A percentile compares a stretch with the other conserved stretches of the same genome.
These are phyloP conservation scores for Panellus pusillus DNA, from an alignment of 768 basidiomycete species.

Conservation along the genomic window DNA sequence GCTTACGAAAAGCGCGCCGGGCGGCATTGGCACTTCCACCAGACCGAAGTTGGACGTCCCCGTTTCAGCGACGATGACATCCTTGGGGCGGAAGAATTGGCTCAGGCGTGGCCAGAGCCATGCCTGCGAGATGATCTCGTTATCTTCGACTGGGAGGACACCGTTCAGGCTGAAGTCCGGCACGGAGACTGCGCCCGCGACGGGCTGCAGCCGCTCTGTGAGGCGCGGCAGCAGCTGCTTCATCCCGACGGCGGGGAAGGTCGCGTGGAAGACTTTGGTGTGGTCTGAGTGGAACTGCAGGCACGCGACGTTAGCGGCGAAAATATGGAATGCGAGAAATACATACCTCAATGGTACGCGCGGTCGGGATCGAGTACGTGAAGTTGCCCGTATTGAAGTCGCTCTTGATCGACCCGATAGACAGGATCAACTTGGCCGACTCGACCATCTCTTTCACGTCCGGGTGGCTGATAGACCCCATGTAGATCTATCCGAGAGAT, in stretches of 20 bases:
- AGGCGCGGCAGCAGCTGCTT: slow-evolving; percentile 75
- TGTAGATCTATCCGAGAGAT: slow-evolving; percentile 55
- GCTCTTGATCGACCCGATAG: slow-evolving; percentile 66
- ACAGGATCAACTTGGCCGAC: slow-evolving; percentile 70
- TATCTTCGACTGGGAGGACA: slow-evolving; percentile 49
- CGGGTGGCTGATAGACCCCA: slow-evolving; percentile 69
- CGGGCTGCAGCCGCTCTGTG: slow-evolving; percentile 48
- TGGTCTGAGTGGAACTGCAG: slow-evolving; percentile 73
- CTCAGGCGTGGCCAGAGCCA: slow-evolving; percentile 85
- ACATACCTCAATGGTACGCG: slow-evolving; percentile 62
- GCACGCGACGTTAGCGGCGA: background rate
- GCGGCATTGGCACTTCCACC: slow-evolving; percentile 56
- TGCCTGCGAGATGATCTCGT: slow-evolving; percentile 64
- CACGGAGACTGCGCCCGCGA: slow-evolving; percentile 45
- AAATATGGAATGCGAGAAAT: background rate
- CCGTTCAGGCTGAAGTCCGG: slow-evolving; percentile 36
- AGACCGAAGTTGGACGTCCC: slow-evolving; percentile 88
- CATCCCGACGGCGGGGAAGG: slow-evolving; percentile 70
- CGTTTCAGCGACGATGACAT: slow-evolving; percentile 87
- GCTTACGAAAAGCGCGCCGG: slow-evolving; percentile 45
- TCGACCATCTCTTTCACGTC: slow-evolving; percentile 73
- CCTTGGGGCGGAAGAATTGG: slow-evolving; percentile 66
- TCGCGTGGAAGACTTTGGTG: slow-evolving; percentile 63
- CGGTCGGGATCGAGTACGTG: slow-evolving; percentile 66
- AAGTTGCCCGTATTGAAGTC: slow-evolving; percentile 93